Evolutionary conservation across 2,329 filamentous ascomycete species (phyloP), one percentile per base, ranked within the genome.

Genomic region (Chaetomiaceae sp.): DNA sequence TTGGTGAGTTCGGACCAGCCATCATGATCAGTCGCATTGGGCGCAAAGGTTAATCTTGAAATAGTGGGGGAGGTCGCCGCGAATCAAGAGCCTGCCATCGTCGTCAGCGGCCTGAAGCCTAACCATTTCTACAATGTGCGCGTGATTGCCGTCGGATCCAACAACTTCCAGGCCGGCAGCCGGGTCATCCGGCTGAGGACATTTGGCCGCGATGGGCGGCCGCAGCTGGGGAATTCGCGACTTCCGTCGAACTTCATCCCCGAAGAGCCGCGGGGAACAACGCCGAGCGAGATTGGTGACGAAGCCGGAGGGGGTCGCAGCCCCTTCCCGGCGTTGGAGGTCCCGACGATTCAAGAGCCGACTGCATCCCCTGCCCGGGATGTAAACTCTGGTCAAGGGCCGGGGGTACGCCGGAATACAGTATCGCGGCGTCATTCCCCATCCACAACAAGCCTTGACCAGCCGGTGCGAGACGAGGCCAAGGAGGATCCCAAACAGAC

Each of bases 111-210:
- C 36, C 77, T 99, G 7, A 85, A 87, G 63, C 91, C 94, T 0
- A 85, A 87, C 60, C 88, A 89, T 64, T 95, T 91, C 65, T 97
- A 97, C 72, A 95, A 95, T 60, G 85, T 99, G 25, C 87, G 92
- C 56, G 89, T 97, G 50, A 88, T 96, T 61, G 90, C 92, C 36
- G 87, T 96, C 50, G 95, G 92, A 45, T 83, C 87, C 27, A 90
- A 91, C 62, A 95, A 94, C 69, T 97, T 97, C 64, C 90, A 95
- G 66, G 90, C 91, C 0, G 88, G 89, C 34, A 96, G 94, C 68
- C 80, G 84, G 5, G 83, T 95, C 34, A 85, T 97, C 59, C 87
- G 94, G 51, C 77, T 99, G 51, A 83, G 88, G 63, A 97, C 94
- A 43, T 85, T 81, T 68, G 80, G 75, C 66, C 77, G 74, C 61